A percentile compares a stretch with the other conserved stretches of the same genome.
Evolutionary conservation across 108 stramenopile species (phyloP).

Genomic region (Parietichytrium sp.): DNA sequence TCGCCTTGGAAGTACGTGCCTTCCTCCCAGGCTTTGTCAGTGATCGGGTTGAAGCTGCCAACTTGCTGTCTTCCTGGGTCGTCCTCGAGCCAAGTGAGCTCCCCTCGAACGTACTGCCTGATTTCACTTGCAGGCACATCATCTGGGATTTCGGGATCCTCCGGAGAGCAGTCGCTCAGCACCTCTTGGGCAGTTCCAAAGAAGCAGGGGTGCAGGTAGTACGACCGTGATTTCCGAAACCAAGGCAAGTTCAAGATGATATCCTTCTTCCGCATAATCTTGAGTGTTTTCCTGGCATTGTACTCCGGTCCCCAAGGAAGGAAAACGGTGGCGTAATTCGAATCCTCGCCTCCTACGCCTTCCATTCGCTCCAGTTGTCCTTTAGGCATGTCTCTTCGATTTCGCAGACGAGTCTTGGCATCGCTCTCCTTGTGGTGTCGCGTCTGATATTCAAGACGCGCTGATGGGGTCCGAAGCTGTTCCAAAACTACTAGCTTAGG

Average conservation of each 20-base stretch:
- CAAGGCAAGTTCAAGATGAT: conserved; percentile 40
- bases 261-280: conserved; percentile 46
- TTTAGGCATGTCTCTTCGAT: too few species aligned
- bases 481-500: conserved; percentile 49
- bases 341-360: neutral
- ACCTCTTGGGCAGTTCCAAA: conserved; percentile 49
- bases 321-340: conserved; percentile 57
- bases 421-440: conserved; percentile 46
- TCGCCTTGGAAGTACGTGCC: conserved; percentile 41
- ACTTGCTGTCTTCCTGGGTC: conserved; percentile 52
- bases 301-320: conserved; percentile 55
- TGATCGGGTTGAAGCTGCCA: conserved; percentile 49
- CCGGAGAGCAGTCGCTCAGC: conserved; percentile 42
- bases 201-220: conserved; percentile 49
- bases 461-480: conserved; percentile 39
- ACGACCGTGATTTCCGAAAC: conserved; percentile 40
- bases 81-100: conserved; percentile 42
- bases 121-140: conserved; percentile 36
- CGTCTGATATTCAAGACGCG: conserved; percentile 42
- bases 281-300: conserved; percentile 42
- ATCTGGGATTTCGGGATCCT: conserved; percentile 46
- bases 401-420: conserved; percentile 13
- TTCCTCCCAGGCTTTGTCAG: conserved; percentile 42
- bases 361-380: conserved; percentile 44
- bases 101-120: conserved; percentile 38